Percentiles rank a stretch among this genome's conserved stretches.
phyloP scores from a whole-genome alignment of 352 stramenopile genomes.

The Pythium chondricola region DNA sequence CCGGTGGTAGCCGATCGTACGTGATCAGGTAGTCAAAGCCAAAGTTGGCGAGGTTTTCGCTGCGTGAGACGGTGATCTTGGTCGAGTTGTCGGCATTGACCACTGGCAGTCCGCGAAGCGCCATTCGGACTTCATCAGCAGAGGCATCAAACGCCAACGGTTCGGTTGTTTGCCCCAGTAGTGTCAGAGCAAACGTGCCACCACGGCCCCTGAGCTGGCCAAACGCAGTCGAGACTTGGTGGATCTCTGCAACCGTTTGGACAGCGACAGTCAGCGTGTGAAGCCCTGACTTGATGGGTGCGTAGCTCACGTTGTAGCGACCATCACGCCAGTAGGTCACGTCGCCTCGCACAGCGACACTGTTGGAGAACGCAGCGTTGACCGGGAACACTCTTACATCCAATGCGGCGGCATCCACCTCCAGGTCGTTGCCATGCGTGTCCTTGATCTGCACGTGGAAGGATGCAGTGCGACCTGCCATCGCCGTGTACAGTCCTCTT shows the following conservation, averaged over 20 bases:
- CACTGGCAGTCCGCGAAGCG: constrained; percentile 53
- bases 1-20: constrained; percentile 36
- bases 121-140: constrained; percentile 50
- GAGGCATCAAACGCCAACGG: constrained; percentile 80
- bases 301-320: constrained; percentile 83
- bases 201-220: constrained; percentile 53
- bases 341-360: constrained; percentile 26
- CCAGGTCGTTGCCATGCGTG: constrained; percentile 73
- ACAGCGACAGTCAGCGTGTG: constrained; percentile 86
- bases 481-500: constrained; percentile 46
- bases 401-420: constrained; percentile 31
- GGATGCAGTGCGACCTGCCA: constrained; percentile 35
- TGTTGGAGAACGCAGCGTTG: constrained; percentile 18
- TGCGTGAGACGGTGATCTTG: constrained; percentile 44
- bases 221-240: constrained; percentile 81
- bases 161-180: constrained; percentile 55
- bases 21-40: constrained; percentile 77
- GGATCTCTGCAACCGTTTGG: constrained; percentile 69
- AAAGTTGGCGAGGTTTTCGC: constrained; percentile 37
- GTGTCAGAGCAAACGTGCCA: constrained; percentile 77
- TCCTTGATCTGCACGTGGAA: constrained; percentile 84
- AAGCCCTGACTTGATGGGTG: constrained; percentile 66
- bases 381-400: constrained; percentile 50
- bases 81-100: constrained; percentile 14
- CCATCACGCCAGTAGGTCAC: constrained; percentile 65